Percentiles rank a stretch among this genome's conserved stretches.
These are phyloP conservation scores for Sugiyamaella sp. DNA, from an alignment of 1,139 yeast genomes.

Conservation along the genomic window DNA sequence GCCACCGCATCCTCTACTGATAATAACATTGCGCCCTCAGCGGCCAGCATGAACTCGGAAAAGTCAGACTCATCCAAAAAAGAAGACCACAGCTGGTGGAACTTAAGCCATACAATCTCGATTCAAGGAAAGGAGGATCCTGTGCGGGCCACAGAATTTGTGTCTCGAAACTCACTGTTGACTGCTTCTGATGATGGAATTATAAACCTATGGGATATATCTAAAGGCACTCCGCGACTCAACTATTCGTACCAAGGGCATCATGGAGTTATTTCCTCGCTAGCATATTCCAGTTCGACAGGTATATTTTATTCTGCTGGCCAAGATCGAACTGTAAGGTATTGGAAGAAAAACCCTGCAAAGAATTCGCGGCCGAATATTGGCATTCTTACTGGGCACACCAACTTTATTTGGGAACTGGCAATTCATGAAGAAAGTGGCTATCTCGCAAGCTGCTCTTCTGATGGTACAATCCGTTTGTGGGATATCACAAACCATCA, in stretches of 20 bases:
- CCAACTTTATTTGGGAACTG: slow-evolving; percentile 30
- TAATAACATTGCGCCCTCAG: not conserved
- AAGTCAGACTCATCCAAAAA: not conserved
- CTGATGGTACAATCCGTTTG: slow-evolving; percentile 36
- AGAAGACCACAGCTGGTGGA: slow-evolving; percentile 12
- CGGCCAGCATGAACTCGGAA: not conserved
- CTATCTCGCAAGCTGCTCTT: slow-evolving; percentile 34
- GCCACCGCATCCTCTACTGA: not conserved
- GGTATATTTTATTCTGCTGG: slow-evolving; percentile 33
- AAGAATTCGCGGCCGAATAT: slow-evolving; percentile 15
- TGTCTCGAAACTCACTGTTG: slow-evolving; percentile 24
- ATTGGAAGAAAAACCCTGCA: slow-evolving; percentile 17
- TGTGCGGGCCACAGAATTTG: slow-evolving; percentile 25
- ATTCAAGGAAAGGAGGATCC: slow-evolving; percentile 24
- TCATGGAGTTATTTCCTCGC: slow-evolving; percentile 30
- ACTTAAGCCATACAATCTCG: slow-evolving; percentile 11
- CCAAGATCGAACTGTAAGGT: slow-evolving; percentile 30
- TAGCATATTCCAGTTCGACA: slow-evolving; percentile 30
- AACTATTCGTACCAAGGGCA: slow-evolving; percentile 30
- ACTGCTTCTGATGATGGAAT: slow-evolving; percentile 34
- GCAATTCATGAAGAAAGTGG: slow-evolving; percentile 31
- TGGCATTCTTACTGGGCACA: slow-evolving; percentile 30
- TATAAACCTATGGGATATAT: slow-evolving; percentile 32
- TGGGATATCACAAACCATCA: slow-evolving; percentile 30
- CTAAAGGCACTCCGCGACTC: slow-evolving; percentile 20